Percentiles rank a stretch among this genome's conserved stretches.
These are phyloP conservation scores for Nannochloris sp. DNA, from an alignment of 139 green algal species.

Conservation along the genomic window DNA sequence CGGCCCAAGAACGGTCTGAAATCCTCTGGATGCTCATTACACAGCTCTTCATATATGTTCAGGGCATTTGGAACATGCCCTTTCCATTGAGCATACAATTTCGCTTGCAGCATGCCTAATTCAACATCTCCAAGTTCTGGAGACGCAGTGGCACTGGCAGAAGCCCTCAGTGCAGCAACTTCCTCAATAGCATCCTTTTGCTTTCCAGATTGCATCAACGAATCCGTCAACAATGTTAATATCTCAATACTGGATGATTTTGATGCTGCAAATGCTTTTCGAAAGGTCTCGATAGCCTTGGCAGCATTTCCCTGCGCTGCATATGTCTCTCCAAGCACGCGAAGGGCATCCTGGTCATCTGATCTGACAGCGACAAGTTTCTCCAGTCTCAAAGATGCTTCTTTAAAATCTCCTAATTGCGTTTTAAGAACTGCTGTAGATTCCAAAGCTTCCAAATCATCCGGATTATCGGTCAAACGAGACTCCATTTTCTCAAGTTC, in stretches of 20 bases:
- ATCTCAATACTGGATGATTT: conserved; percentile 17
- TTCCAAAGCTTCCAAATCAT: conserved; percentile 19
- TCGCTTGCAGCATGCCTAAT: conserved; percentile 24
- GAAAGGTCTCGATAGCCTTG: conserved; percentile 21
- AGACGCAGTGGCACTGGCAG: background rate
- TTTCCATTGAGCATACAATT: conserved; percentile 32
- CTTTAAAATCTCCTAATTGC: conserved; percentile 11
- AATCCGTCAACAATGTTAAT: conserved; percentile 16
- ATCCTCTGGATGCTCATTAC: conserved; percentile 25
- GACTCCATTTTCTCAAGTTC: conserved; percentile 9
- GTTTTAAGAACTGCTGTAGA: conserved; percentile 20
- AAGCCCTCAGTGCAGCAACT: conserved; percentile 11
- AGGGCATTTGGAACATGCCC: conserved; percentile 33
- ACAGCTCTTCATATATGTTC: conserved; percentile 28
- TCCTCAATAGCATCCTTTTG: conserved; percentile 18
- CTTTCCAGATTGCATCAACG: conserved; percentile 11
- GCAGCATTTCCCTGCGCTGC: conserved; percentile 4
- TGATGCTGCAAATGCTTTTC: conserved; percentile 8
- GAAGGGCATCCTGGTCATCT: conserved; percentile 17
- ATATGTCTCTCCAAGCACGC: conserved; percentile 30
- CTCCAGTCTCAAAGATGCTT: conserved; percentile 13
- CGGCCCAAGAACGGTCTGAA: conserved; percentile 32
- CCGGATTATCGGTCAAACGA: background rate
- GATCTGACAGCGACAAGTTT: conserved; percentile 15
- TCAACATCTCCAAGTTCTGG: conserved; percentile 13